Base-by-base conservation (phyloP, 495 filamentous ascomycete species). In the Barbatosphaeria neglecta region DNA sequence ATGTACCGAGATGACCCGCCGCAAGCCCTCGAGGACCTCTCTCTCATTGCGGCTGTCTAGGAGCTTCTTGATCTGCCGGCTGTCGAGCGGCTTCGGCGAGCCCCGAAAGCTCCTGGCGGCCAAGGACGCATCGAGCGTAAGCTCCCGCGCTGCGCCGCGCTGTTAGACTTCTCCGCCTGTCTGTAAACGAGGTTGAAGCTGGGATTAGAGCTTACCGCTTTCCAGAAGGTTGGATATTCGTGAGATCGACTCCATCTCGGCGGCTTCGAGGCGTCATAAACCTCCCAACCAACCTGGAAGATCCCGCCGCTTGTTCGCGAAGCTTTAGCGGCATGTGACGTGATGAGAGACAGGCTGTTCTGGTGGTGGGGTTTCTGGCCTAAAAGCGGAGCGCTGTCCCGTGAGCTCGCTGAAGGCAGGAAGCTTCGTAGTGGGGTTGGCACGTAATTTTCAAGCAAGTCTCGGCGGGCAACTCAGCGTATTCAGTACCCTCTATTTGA, bases 51-150 rank as follows among this genome's bases (percentile, higher is more conserved):
- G 82, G 58, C 87, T 94, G 57, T 96, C 93, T 44, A 98, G 75
- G 4, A 98, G 77, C 65, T 90, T 95, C 72, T 94, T 94, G 49
- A 96, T 80, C 59, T 95, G 87, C 41, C 59, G 61, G 16, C 70
- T 69, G 20, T 75, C 76, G 45, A 76, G 63, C 17, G 69, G 69
- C 46, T 67, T 62, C 42, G 64, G 64, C 45, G 74, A 70, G 56
- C 68, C 64, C 16, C 75, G 68, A 22, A 69, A 66, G 57, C 60
- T 68, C 46, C 77, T 62, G 37, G 87, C 86, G 40, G 84, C 83
- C 66, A 86, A 83, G 53, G 92, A 90, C 43, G 92, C 93, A 73
- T 98, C 92, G 58, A 98, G 80, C 35, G 92, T 98, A 58, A 98
- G 81, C 63, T 97, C 92, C 60, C 92, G 80, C 61, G 92, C 92